Evolutionary conservation across 2,329 filamentous ascomycete species (phyloP).

Genomic region (Didymellaceae sp.): DNA sequence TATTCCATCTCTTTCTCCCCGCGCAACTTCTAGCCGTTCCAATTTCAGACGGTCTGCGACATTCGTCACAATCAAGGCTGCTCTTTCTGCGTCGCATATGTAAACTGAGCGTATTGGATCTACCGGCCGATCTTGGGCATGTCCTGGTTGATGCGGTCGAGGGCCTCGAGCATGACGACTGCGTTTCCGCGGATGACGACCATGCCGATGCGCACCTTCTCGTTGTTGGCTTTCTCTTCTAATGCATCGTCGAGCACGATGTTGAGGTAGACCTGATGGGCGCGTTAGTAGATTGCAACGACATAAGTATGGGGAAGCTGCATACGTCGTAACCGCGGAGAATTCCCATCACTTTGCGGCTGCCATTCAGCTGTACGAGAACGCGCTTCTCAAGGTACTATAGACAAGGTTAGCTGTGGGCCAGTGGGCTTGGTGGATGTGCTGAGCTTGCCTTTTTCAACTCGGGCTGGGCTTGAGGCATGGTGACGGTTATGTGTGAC

Average conservation of each 20-base stretch:
- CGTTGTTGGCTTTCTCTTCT: slow-evolving; percentile 89
- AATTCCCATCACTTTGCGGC: slow-evolving; percentile 93
- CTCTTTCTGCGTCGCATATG: slow-evolving; percentile 2
- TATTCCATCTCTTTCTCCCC: background rate
- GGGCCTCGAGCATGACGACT: slow-evolving; percentile 89
- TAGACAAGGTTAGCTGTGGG: slow-evolving; percentile 27
- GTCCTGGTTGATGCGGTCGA: slow-evolving; percentile 48
- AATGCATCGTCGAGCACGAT: slow-evolving; percentile 96
- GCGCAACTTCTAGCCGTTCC: background rate
- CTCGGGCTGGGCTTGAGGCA: slow-evolving; percentile 99
- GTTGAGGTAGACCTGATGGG: slow-evolving; percentile 91
- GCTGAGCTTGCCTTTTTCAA: slow-evolving; percentile 81
- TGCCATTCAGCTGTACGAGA: slow-evolving; percentile 97
- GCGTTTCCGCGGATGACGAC: slow-evolving; percentile 98
- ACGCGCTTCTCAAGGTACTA: slow-evolving; percentile 99
- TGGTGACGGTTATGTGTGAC: slow-evolving; percentile 57
- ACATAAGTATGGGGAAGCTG: background rate
- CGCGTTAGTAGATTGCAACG: slow-evolving; percentile 1
- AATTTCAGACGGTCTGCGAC: too few relatives aligned
- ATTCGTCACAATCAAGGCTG: too few relatives aligned
- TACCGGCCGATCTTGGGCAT: slow-evolving; percentile 44
- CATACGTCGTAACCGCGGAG: slow-evolving; percentile 95
- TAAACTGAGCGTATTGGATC: background rate
- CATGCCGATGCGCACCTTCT: slow-evolving; percentile 91
- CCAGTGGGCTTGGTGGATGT: background rate